A percentile compares a stretch with the other conserved stretches of the same genome.
Evolutionary conservation across 805 yeast species (phyloP).

Genomic region (Lachancea sp.): DNA sequence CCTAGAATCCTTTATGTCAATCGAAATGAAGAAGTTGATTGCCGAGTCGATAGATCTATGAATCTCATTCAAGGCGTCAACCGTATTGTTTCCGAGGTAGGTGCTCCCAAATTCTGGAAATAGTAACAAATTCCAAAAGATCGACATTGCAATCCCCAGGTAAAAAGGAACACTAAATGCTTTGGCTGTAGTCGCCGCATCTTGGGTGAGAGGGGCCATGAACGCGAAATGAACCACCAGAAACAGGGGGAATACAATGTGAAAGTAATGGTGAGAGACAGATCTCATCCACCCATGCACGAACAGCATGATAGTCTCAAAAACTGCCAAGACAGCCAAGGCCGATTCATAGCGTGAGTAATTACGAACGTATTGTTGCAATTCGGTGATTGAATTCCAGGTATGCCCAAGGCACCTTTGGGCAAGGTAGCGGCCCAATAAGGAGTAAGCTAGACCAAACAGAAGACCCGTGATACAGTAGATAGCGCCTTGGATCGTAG

Average conservation of each 20-base stretch:
- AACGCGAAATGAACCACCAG: slow-evolving; percentile 46
- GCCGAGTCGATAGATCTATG: slow-evolving; percentile 37
- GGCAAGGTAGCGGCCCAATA: slow-evolving; percentile 39
- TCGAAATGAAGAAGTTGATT: slow-evolving; percentile 35
- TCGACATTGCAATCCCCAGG: slow-evolving; percentile 40
- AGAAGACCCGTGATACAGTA: slow-evolving; percentile 38
- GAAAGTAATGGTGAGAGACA: slow-evolving; percentile 41
- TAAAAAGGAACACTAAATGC: slow-evolving; percentile 40
- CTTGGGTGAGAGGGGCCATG: slow-evolving; percentile 31
- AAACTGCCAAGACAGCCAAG: slow-evolving; percentile 39
- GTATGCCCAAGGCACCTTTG: slow-evolving; percentile 32
- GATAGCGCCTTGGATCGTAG: slow-evolving; percentile 39
- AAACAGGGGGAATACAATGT: slow-evolving; percentile 43
- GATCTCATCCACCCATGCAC: slow-evolving; percentile 47
- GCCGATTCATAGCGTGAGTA: slow-evolving; percentile 35
- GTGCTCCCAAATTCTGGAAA: slow-evolving; percentile 51
- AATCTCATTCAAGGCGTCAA: slow-evolving; percentile 36
- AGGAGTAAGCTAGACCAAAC: slow-evolving; percentile 38
- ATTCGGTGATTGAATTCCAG: slow-evolving; percentile 28
- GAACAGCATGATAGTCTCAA: slow-evolving; percentile 42
- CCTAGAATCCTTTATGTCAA: slow-evolving; percentile 14
- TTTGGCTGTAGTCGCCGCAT: slow-evolving; percentile 32
- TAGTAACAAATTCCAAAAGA: slow-evolving; percentile 38
- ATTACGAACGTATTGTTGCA: slow-evolving; percentile 25
- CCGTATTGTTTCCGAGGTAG: slow-evolving; percentile 40